A percentile compares a stretch with the other conserved stretches of the same genome.
phyloP scores from a whole-genome alignment of 805 yeast genomes.

The Pichia insulana region DNA sequence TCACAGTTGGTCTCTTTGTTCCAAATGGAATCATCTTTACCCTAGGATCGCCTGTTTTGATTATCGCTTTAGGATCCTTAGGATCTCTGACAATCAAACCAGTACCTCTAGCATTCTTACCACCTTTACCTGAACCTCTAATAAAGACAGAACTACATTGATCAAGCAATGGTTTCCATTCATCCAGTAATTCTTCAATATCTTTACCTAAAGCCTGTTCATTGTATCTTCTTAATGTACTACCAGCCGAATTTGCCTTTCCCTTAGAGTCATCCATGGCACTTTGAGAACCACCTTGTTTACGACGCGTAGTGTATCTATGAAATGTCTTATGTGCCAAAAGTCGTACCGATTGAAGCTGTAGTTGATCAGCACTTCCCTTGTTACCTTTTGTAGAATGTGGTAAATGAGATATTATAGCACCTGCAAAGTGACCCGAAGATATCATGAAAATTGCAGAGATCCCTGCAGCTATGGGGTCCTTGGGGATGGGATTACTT shows the following conservation, averaged over 20 bases:
- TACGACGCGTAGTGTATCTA: constrained; percentile 90
- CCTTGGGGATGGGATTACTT: constrained; percentile 7
- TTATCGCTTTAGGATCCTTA: constrained; percentile 40
- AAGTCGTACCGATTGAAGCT: constrained; percentile 56
- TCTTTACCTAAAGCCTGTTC: constrained; percentile 78
- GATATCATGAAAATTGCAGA: constrained; percentile 91
- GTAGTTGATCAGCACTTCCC: constrained; percentile 38
- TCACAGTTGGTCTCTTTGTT: constrained; percentile 75
- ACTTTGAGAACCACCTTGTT: constrained; percentile 96
- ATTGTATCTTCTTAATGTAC: constrained; percentile 79
- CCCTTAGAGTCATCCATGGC: constrained; percentile 90
- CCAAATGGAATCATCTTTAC: constrained; percentile 77
- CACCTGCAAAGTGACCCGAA: constrained; percentile 98
- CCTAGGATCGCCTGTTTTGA: constrained; percentile 47
- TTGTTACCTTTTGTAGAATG: constrained; percentile 48
- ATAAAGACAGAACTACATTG: constrained; percentile 66
- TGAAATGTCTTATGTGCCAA: constrained; percentile 81
- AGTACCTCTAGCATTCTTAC: constrained; percentile 57
- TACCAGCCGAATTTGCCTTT: constrained; percentile 94
- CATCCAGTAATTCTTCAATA: constrained; percentile 53
- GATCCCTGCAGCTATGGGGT: constrained; percentile 24
- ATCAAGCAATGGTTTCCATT: constrained; percentile 56
- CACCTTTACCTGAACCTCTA: constrained; percentile 62
- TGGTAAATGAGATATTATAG: constrained; percentile 70
- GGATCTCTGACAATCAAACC: constrained; percentile 10